phyloP scores from a whole-genome alignment of 2,329 filamentous ascomycete species.

The Hypomyces perniciosus region DNA sequence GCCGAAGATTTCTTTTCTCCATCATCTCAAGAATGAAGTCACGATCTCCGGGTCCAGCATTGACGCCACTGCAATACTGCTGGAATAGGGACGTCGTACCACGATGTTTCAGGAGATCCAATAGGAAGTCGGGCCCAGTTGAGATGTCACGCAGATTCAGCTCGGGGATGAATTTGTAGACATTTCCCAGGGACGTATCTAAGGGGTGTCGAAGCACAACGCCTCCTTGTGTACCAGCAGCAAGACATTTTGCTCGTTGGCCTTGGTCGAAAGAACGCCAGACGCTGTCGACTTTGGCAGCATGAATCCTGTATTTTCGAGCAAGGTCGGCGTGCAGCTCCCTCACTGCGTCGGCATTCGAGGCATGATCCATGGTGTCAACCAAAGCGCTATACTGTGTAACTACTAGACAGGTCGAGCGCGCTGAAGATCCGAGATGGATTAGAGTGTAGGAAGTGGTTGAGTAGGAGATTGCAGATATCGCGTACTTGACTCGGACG shows the following conservation, averaged over 20 bases:
- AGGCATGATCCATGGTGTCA: neutral
- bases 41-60: slow-evolving; percentile 30
- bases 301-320: slow-evolving; percentile 33
- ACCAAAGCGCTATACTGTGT: no score
- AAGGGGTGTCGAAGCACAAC: slow-evolving; percentile 28
- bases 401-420: no score
- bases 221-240: slow-evolving; percentile 27
- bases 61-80: slow-evolving; percentile 28
- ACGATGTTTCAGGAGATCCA: slow-evolving; percentile 34
- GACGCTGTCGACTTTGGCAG: slow-evolving; percentile 26
- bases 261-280: slow-evolving; percentile 34
- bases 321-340: slow-evolving; percentile 33
- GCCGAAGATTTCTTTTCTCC: slow-evolving; percentile 26
- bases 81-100: slow-evolving; percentile 27
- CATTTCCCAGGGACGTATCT: slow-evolving; percentile 31
- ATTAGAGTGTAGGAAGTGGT: no score
- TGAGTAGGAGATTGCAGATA: no score
- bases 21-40: slow-evolving; percentile 31
- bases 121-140: slow-evolving; percentile 16
- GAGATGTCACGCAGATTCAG: slow-evolving; percentile 38
- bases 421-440: no score
- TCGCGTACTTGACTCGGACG: no score
- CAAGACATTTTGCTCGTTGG: slow-evolving; percentile 30
- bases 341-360: neutral
- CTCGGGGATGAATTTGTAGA: slow-evolving; percentile 36